Base-by-base conservation (phyloP, 2,329 filamentous ascomycete species). In the Alternaria brassicicola region DNA sequence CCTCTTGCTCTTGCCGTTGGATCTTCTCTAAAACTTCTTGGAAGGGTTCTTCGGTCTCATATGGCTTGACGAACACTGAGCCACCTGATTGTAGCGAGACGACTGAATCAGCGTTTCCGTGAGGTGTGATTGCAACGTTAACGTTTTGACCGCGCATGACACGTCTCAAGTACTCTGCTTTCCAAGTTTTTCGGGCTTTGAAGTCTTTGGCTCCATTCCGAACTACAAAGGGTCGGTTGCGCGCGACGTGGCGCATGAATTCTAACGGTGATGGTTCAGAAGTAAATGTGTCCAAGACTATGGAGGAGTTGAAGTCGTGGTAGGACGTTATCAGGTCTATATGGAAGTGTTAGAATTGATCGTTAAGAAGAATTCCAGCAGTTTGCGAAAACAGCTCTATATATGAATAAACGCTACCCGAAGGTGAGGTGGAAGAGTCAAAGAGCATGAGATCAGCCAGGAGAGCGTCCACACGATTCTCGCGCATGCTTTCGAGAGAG, bases 71-170 rank as follows among this genome's bases (percentile, higher is more conserved):
- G 68, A 93, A 90, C 21, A 79, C 38, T 4, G 75, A 57, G 7
- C 65, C 65, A 4, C 67, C 72, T 50, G 89, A 84, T 62, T 85
- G 83, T 1, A 88, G 87, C 63, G 89, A 87, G 26, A 90, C 83
- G 57, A 92, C 86, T 6, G 76, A 63, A 78, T 87, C 66, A 81
- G 87, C 67, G 81, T 85, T 80, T 80, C 90, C 90, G 42, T 80
- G 74, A 1, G 90, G 90, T n/a, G 91, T 95, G 31, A 92, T 84
- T 21, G 91, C 90, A 55, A 94, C 90, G 65, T 91, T 91, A 50
- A 95, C 88, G 1, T 76, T 76, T 52, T 85, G 81, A 3, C 82
- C 82, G 6, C 76, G 77, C 67, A 95, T 82, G 0, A 79, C 78
- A 2, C 80, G 65, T 28, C 80, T 80, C 4, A 95, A 79, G 68